Conservation (phyloP, 306 rosid species). For the Luffa aegyptiaca region DNA sequence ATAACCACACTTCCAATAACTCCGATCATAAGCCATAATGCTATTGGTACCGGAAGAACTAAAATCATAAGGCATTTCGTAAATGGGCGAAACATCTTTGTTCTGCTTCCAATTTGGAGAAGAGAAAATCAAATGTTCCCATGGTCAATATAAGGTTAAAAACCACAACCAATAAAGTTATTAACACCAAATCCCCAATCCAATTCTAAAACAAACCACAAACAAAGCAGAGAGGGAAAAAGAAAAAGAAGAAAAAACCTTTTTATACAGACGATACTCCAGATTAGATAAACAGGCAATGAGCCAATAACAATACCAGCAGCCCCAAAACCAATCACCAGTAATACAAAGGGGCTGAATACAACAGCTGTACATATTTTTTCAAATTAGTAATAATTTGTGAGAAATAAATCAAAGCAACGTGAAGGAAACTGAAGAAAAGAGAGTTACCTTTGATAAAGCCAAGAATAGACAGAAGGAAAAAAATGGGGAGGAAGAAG, state of each 20-base stretch:
- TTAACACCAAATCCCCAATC: not conserved
- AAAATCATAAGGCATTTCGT: conserved; percentile 12
- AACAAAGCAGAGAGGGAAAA: not conserved
- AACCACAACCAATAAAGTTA: not conserved
- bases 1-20: conserved; percentile 11
- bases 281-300: conserved; percentile 14
- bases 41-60: conserved; percentile 10
- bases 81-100: conserved; percentile 11
- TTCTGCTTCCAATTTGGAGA: not conserved
- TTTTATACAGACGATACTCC: conserved; percentile 12
- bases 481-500: conserved; percentile 14
- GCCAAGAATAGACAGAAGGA: conserved; percentile 13
- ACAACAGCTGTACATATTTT: not conserved
- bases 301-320: conserved; percentile 1
- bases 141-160: not conserved
- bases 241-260: not conserved
- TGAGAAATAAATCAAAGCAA: not conserved
- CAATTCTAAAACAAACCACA: not conserved
- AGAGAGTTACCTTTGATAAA: conserved; percentile 7
- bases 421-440: not conserved
- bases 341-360: conserved; percentile 13
- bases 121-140: not conserved
- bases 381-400: not conserved
- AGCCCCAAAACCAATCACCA: conserved; percentile 15
- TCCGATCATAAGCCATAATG: conserved; percentile 17